These are phyloP conservation scores for Apiospora koreana DNA, from an alignment of 2,329 filamentous ascomycete species.

Conservation along the genomic window DNA sequence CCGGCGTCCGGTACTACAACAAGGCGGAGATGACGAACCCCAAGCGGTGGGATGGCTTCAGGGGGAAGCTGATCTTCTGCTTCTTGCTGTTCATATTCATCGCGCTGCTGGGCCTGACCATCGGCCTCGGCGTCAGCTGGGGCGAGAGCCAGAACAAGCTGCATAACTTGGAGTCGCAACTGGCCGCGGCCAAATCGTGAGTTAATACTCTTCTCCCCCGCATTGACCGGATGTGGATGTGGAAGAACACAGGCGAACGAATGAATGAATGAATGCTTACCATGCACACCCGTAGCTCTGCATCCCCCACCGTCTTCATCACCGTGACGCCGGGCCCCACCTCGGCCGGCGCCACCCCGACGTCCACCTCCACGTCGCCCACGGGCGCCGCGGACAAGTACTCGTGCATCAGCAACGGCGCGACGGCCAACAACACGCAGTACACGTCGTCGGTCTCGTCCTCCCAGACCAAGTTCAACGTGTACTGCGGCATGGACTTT, in stretches of 20 bases:
- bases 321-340: constrained; percentile 13
- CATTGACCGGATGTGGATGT: background rate
- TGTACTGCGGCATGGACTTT: constrained; percentile 30
- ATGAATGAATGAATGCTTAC: constrained; percentile 11
- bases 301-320: background rate
- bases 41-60: no score
- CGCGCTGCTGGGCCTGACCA: constrained; percentile 25
- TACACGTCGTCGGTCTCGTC: constrained; percentile 23
- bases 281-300: background rate
- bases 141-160: constrained; percentile 27
- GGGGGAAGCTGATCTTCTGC: constrained; percentile 21
- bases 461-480: constrained; percentile 23
- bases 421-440: constrained; percentile 26
- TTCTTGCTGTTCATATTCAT: constrained; percentile 17
- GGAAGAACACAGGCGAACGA: no score
- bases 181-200: constrained; percentile 20
- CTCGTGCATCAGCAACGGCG: constrained; percentile 19
- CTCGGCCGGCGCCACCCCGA: constrained; percentile 12
- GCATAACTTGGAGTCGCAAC: constrained; percentile 20
- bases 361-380: constrained; percentile 18
- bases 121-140: constrained; percentile 31
- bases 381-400: constrained; percentile 14
- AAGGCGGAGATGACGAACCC: background rate
- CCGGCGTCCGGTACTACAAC: background rate
- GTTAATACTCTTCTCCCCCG: constrained; percentile 9